Conservation (phyloP, 2,329 filamentous ascomycete species). For the Diaporthe capsici region DNA sequence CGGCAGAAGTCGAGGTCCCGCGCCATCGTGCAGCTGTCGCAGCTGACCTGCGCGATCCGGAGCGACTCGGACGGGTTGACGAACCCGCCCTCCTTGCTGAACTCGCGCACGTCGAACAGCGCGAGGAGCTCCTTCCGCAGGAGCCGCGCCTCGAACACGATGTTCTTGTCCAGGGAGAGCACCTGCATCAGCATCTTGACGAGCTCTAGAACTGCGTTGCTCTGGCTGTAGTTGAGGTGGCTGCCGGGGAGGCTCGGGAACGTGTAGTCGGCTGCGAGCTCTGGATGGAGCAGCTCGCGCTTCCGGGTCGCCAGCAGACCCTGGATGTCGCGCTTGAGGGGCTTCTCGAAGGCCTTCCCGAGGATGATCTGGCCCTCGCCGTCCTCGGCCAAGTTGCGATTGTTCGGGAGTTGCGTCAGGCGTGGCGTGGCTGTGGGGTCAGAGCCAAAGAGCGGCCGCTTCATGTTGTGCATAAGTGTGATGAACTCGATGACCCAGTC, state of each 20-base stretch:
- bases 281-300: constrained; percentile 89
- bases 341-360: constrained; percentile 87
- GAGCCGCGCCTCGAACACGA: constrained; percentile 87
- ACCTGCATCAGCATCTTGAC: constrained; percentile 96
- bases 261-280: constrained; percentile 86
- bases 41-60: constrained; percentile 82
- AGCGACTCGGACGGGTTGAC: constrained; percentile 85
- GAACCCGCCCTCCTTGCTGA: constrained; percentile 89
- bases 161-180: constrained; percentile 89
- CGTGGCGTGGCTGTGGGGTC: constrained; percentile 67
- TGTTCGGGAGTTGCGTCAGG: constrained; percentile 71
- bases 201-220: constrained; percentile 87
- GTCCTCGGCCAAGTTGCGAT: constrained; percentile 69
- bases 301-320: constrained; percentile 87
- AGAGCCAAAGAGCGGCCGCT: constrained; percentile 72
- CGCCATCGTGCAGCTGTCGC: constrained; percentile 90
- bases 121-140: constrained; percentile 90
- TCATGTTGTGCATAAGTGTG: constrained; percentile 90
- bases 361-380: constrained; percentile 77
- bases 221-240: constrained; percentile 58
- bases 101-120: constrained; percentile 95
- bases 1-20: constrained; percentile 93
- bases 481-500: constrained; percentile 97
- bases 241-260: constrained; percentile 87
- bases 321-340: constrained; percentile 89